Conservation (phyloP, 768 basidiomycete genomes). For the Leccinellum rugosiceps region DNA sequence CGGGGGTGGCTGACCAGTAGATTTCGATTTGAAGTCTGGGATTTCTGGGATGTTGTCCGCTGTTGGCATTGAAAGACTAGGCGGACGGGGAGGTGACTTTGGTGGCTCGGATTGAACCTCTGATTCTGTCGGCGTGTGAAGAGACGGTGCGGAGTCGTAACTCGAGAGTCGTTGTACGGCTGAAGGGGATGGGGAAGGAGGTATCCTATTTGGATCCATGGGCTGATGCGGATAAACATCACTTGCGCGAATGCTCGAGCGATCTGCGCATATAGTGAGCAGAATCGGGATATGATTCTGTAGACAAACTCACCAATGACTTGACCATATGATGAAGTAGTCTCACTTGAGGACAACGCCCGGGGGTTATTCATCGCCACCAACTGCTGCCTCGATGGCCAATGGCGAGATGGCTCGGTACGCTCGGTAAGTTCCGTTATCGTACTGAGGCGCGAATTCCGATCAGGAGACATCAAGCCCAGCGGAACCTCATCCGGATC, state of each 20-base stretch:
- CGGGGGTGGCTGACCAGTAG: conserved; percentile 31
- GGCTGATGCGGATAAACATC: conserved; percentile 13
- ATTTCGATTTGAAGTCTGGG: conserved; percentile 50
- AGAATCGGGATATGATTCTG: background rate
- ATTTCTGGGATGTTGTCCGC: conserved; percentile 54
- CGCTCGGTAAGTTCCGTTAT: conserved; percentile 68
- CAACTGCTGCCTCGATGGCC: conserved; percentile 42
- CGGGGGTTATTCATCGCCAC: conserved; percentile 39
- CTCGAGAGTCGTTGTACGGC: conserved; percentile 59
- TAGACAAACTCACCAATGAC: conserved; percentile 47
- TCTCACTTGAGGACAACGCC: conserved; percentile 31
- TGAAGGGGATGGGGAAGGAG: conserved; percentile 65
- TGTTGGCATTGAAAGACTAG: conserved; percentile 44
- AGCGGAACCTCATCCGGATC: conserved; percentile 31
- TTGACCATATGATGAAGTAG: conserved; percentile 62
- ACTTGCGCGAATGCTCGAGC: conserved; percentile 1
- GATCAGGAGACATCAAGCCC: conserved; percentile 32
- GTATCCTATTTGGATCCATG: conserved; percentile 55
- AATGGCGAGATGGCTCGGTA: conserved; percentile 53
- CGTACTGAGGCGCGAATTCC: conserved; percentile 48
- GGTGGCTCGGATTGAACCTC: conserved; percentile 31
- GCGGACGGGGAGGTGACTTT: conserved; percentile 36
- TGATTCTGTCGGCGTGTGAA: conserved; percentile 42
- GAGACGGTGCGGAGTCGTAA: conserved; percentile 56
- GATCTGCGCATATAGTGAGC: conserved; percentile 20